Conservation (phyloP, 169 alveolate species). For the Miamiensis avidus region DNA sequence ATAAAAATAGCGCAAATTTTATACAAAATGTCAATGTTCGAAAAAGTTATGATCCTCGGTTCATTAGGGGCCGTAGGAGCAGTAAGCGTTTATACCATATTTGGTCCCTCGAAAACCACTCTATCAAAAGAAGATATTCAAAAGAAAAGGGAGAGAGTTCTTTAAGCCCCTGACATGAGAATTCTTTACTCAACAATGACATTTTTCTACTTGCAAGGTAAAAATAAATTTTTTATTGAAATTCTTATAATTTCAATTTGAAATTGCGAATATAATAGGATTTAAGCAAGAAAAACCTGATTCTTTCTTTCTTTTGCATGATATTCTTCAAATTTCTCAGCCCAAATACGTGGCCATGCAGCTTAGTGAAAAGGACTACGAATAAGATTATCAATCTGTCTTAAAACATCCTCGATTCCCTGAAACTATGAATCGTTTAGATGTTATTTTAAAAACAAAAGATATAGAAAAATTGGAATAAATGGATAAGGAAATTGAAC, state of each 20-base stretch:
- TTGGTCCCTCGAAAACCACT: slow-evolving; percentile 10
- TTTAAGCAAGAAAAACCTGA: slow-evolving; percentile 10
- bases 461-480: slow-evolving; percentile 6
- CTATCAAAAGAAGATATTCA: slow-evolving; percentile 13
- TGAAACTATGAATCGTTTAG: slow-evolving; percentile 18
- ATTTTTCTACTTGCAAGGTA: slow-evolving; percentile 26
- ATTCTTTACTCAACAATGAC: slow-evolving; percentile 28
- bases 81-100: slow-evolving; percentile 20
- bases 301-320: slow-evolving; percentile 6
- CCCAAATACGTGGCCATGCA: slow-evolving; percentile 18
- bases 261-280: too few species aligned
- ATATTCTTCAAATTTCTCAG: slow-evolving; percentile 13
- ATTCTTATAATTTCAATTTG: too few species aligned
- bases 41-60: slow-evolving; percentile 11
- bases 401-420: slow-evolving; percentile 21
- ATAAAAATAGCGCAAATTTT: neutral
- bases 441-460: slow-evolving; percentile 1
- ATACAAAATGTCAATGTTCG: slow-evolving; percentile 5
- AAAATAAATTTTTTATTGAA: too few species aligned
- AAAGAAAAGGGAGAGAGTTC: slow-evolving; percentile 1
- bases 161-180: slow-evolving; percentile 14
- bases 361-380: slow-evolving; percentile 24
- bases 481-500: slow-evolving; percentile 9
- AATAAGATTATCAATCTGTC: neutral
- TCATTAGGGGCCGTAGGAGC: slow-evolving; percentile 16